Percentiles rank a stretch among this genome's conserved stretches.
Evolutionary conservation across 768 basidiomycete genomes (phyloP).

Genomic region (Cubamyces lactineus): DNA sequence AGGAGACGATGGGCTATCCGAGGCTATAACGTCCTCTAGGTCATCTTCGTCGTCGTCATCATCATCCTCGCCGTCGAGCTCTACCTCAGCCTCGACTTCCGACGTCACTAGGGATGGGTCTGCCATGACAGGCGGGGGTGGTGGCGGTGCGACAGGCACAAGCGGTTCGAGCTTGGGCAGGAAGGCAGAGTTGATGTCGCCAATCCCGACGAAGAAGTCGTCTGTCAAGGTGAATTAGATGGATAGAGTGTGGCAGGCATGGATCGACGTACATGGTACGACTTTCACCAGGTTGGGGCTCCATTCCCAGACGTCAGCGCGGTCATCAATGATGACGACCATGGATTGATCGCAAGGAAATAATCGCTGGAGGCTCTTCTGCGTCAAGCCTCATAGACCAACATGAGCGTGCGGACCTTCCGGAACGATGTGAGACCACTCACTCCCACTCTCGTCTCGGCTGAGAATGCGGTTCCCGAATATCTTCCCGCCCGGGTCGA

Average conservation of each 20-base stretch:
- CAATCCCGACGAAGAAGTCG: slow-evolving; percentile 97
- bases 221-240: slow-evolving; percentile 49
- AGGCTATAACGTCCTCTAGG: slow-evolving; percentile 14
- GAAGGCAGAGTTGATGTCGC: slow-evolving; percentile 97
- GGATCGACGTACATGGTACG: slow-evolving; percentile 74
- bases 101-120: slow-evolving; percentile 28
- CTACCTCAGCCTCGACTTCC: slow-evolving; percentile 55
- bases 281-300: slow-evolving; percentile 97
- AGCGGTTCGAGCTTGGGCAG: slow-evolving; percentile 76
- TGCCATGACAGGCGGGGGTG: slow-evolving; percentile 14
- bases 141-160: slow-evolving; percentile 40
- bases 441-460: slow-evolving; percentile 96
- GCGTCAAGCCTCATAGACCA: slow-evolving; percentile 67
- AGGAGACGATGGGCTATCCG: slow-evolving; percentile 15
- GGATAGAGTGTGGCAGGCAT: neutral
- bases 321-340: slow-evolving; percentile 99
- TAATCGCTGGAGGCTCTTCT: slow-evolving; percentile 88
- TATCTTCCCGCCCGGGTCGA: slow-evolving; percentile 84
- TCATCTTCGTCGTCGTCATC: slow-evolving; percentile 16
- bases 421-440: slow-evolving; percentile 35
- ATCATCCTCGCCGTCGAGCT: slow-evolving; percentile 38
- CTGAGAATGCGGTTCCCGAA: slow-evolving; percentile 90
- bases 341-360: slow-evolving; percentile 98
- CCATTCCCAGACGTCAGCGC: slow-evolving; percentile 98
- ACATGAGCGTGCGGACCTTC: slow-evolving; percentile 21